Evolutionary conservation across 2,329 filamentous ascomycete genomes (phyloP).

Genomic region (Neoascochyta sp.): DNA sequence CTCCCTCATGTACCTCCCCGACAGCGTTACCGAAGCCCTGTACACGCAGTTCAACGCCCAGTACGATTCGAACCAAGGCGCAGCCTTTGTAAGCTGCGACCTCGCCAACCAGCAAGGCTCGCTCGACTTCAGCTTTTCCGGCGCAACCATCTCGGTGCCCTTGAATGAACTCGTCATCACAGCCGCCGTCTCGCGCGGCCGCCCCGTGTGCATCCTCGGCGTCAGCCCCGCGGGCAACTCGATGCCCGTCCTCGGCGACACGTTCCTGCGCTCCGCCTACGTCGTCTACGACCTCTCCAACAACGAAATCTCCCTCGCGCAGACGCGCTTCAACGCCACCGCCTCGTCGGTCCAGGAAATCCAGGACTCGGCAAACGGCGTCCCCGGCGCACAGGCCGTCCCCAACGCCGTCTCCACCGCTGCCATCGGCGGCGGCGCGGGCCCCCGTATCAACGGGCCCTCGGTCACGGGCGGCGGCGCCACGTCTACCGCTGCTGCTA

Average conservation of each 20-base stretch:
- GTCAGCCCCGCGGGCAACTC: conserved; percentile 50
- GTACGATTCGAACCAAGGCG: conserved; percentile 41
- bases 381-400: conserved; percentile 54
- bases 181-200: conserved; percentile 41
- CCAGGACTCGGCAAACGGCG: conserved; percentile 44
- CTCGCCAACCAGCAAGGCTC: conserved; percentile 48
- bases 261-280: conserved; percentile 60
- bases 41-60: conserved; percentile 41
- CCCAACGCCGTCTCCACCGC: conserved; percentile 49
- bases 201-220: conserved; percentile 46
- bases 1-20: conserved; percentile 67
- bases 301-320: conserved; percentile 59
- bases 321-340: conserved; percentile 58
- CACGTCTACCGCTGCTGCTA: conserved; percentile 16
- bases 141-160: conserved; percentile 52
- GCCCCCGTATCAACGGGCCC: conserved; percentile 41
- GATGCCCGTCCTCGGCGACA: conserved; percentile 56
- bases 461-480: conserved; percentile 12
- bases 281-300: conserved; percentile 60
- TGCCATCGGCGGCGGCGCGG: conserved; percentile 42
- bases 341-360: conserved; percentile 52
- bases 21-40: conserved; percentile 51
- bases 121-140: conserved; percentile 57
- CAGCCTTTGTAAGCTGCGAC: conserved; percentile 53
- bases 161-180: conserved; percentile 56